A percentile compares a stretch with the other conserved stretches of the same genome.
phyloP scores from a whole-genome alignment of 2,329 filamentous ascomycete genomes.

The Macrophomina tecta region DNA sequence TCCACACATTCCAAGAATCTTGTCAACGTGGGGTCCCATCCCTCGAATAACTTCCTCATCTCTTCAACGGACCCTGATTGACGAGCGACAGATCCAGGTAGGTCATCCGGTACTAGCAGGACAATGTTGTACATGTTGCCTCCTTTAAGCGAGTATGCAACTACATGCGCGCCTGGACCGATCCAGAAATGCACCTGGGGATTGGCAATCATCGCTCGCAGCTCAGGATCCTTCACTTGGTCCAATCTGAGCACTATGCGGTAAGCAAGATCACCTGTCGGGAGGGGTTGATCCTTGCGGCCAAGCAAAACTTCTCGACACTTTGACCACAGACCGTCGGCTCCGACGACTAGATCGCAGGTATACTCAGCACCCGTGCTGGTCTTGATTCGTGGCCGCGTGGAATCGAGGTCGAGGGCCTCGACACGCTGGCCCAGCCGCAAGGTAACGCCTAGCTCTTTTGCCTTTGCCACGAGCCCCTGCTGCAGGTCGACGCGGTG shows the following conservation, averaged over 20 bases:
- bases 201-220: slow-evolving; percentile 60
- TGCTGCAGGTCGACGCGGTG: slow-evolving; percentile 68
- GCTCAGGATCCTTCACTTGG: slow-evolving; percentile 57
- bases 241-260: slow-evolving; percentile 63
- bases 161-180: slow-evolving; percentile 65
- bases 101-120: slow-evolving; percentile 67
- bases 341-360: slow-evolving; percentile 66
- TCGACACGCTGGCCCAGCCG: slow-evolving; percentile 56
- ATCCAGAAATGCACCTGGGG: slow-evolving; percentile 67
- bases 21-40: slow-evolving; percentile 68
- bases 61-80: slow-evolving; percentile 63
- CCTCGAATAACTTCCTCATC: slow-evolving; percentile 64
- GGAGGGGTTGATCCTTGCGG: slow-evolving; percentile 55
- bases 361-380: slow-evolving; percentile 48
- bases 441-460: slow-evolving; percentile 60
- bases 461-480: slow-evolving; percentile 58
- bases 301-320: slow-evolving; percentile 59
- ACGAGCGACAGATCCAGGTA: slow-evolving; percentile 60
- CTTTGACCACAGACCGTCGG: slow-evolving; percentile 69
- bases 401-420: slow-evolving; percentile 54
- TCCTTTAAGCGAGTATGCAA: slow-evolving; percentile 66
- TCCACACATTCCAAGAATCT: slow-evolving; percentile 59
- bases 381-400: slow-evolving; percentile 48
- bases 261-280: slow-evolving; percentile 71
- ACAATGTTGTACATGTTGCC: slow-evolving; percentile 71